Evolutionary conservation across 1,284 basidiomycete genomes (phyloP).

Genomic region (Cutaneotrichosporon sp.): DNA sequence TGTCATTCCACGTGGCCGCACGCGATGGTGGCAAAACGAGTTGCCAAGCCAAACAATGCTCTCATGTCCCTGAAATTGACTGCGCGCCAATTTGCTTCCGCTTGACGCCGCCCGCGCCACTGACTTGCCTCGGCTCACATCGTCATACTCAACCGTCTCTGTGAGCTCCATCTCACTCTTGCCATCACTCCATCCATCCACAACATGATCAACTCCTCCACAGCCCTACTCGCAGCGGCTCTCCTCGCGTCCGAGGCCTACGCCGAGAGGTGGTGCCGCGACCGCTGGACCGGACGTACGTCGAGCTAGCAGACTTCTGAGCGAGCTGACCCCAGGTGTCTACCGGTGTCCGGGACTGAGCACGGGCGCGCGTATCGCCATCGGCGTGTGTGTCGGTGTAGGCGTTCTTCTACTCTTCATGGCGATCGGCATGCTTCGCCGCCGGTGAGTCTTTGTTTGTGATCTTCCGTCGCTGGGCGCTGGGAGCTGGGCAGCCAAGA

Average conservation of each 20-base stretch:
- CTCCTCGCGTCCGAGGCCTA: not conserved
- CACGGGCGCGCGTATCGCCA: constrained; percentile 46
- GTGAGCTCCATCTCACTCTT: constrained; percentile 4
- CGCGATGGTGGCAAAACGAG: too few relatives aligned
- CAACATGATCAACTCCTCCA: constrained; percentile 2
- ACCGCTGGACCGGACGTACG: not conserved
- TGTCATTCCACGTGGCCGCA: too few relatives aligned
- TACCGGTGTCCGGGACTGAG: constrained; percentile 31
- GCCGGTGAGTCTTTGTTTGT: constrained; percentile 38
- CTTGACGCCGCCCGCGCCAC: too few relatives aligned
- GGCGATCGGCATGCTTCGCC: constrained; percentile 36
- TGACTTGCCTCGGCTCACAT: not conserved
- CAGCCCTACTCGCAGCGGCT: not conserved
- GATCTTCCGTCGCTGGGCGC: too few relatives aligned
- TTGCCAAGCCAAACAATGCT: not conserved
- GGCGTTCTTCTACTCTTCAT: constrained; percentile 39
- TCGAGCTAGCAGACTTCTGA: not conserved
- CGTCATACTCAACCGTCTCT: not conserved
- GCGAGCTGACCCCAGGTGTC: not conserved
- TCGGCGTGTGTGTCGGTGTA: constrained; percentile 47
- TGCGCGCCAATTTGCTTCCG: not conserved
- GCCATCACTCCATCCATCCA: constrained; percentile 4
- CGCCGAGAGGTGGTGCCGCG: not conserved
- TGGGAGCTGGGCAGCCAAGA: not conserved
- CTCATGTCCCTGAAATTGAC: too few relatives aligned